Base-by-base conservation (phyloP, 1,284 basidiomycete genomes). In the Flammula alnicola region DNA sequence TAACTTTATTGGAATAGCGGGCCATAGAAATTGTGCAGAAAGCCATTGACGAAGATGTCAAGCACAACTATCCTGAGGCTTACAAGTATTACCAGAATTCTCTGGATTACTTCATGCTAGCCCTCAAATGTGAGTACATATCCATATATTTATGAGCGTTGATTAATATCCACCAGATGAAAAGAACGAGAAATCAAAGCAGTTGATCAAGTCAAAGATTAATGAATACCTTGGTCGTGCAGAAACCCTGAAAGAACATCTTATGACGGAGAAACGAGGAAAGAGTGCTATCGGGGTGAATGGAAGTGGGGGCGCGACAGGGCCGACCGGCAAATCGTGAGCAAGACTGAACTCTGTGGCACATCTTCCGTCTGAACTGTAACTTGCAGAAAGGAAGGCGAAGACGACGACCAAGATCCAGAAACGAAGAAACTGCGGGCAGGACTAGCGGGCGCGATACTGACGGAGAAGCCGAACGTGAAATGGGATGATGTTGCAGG, bases 401-500 rank as follows among this genome's bases (percentile, higher is more conserved):
- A 81, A 0, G 91, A 85, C 26, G 90, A 91, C 27, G 90, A 88
- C 55, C 77, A 83, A 36, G 95, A 98, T 70, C 87, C 95, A 1
- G 96, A 99, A 62, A 83, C 90, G 51, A 98, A 98, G 81, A 98
- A 98, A 71, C 80, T 99, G 31, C 83, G 97, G 22, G 91, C 90
- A 1, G 93, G 91, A 4, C 78, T 99, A 3, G 81, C 91, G 16
- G 86, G 85, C 35, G 95, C 95, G 8, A 98, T 99, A 60, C 68
- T 99, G 12, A 82, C 89, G 9, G 97, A 99, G 74, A 97, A 88
- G 57, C 96, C 96, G 12, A 95, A 99, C 67, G 91, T 99, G 19
- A 88, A 87, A 62, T 99, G 96, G 96, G 95, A 98, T 65, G 96
- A 99, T 68, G 95, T 99, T 33, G 96, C 96, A 6, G 96, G 96